Percentiles rank a stretch among this genome's conserved stretches.
phyloP scores from a whole-genome alignment of 2,329 filamentous ascomycete species.

The Amesomyces nigricolor region DNA sequence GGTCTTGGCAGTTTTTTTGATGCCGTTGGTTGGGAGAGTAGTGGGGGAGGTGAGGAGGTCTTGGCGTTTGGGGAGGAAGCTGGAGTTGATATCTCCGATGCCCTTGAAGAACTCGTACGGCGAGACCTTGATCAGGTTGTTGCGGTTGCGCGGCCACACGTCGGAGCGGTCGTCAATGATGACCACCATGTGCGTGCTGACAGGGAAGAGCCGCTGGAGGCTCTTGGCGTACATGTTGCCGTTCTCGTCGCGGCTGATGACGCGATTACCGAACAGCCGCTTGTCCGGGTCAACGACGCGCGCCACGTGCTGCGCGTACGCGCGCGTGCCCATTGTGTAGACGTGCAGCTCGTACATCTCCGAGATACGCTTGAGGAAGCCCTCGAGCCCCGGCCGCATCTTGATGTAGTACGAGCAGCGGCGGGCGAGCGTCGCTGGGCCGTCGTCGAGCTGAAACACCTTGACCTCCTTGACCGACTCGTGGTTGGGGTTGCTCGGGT shows the following conservation, averaged over 20 bases:
- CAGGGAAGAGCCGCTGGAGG: slow-evolving; percentile 83
- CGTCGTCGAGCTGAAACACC: slow-evolving; percentile 87
- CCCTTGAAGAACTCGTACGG: slow-evolving; percentile 98
- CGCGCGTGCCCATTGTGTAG: slow-evolving; percentile 97
- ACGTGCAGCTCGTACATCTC: slow-evolving; percentile 91
- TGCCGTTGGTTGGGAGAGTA: slow-evolving; percentile 14
- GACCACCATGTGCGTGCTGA: slow-evolving; percentile 98
- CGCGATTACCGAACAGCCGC: slow-evolving; percentile 86
- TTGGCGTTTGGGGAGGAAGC: slow-evolving; percentile 78
- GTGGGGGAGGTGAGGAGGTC: slow-evolving; percentile 40
- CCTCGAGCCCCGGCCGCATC: slow-evolving; percentile 76
- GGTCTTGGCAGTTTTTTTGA: slow-evolving; percentile 9
- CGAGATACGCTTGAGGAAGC: slow-evolving; percentile 73
- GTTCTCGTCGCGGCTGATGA: slow-evolving; percentile 95
- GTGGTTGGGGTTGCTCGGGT: slow-evolving; percentile 84
- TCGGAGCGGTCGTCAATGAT: slow-evolving; percentile 97
- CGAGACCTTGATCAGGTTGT: slow-evolving; percentile 89
- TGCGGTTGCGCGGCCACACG: slow-evolving; percentile 86
- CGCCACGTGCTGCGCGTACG: slow-evolving; percentile 90
- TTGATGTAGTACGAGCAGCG: slow-evolving; percentile 99
- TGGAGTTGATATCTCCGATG: slow-evolving; percentile 97
- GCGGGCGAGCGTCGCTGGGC: slow-evolving; percentile 59
- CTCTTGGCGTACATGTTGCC: slow-evolving; percentile 89
- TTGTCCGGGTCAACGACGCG: slow-evolving; percentile 87
- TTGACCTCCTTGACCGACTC: slow-evolving; percentile 83